These are phyloP conservation scores for Rhododendron kiyosumense DNA, from an alignment of 148 eudicot genomes.

Conservation along the genomic window DNA sequence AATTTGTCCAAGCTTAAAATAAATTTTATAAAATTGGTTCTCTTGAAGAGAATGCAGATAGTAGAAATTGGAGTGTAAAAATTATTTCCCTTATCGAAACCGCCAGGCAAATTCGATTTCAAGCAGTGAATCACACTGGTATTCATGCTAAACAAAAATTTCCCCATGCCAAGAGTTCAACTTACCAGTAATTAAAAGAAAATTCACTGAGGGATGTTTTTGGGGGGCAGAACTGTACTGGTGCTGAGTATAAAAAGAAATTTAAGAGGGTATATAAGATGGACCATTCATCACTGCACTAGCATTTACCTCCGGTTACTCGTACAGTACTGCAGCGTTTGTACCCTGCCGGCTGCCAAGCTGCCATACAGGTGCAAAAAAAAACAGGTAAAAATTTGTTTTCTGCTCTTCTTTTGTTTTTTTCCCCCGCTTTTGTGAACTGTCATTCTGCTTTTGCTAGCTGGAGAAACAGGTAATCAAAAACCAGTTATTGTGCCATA, in stretches of 20 bases:
- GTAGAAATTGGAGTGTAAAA: background rate
- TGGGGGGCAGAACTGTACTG: background rate
- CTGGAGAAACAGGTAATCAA: too few species aligned
- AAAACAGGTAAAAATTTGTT: too few species aligned
- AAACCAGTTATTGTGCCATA: background rate
- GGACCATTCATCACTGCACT: background rate
- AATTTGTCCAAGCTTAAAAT: too few species aligned
- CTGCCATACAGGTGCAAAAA: too few species aligned
- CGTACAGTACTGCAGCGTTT: background rate
- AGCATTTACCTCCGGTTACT: background rate
- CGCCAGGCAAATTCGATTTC: background rate
- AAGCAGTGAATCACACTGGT: background rate
- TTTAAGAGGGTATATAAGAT: background rate
- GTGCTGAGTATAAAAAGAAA: background rate
- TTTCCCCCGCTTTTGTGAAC: too few species aligned
- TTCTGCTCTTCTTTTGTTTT: too few species aligned
- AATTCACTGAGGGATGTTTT: background rate
- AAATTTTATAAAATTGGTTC: too few species aligned
- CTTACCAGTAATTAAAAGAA: background rate
- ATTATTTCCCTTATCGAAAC: background rate
- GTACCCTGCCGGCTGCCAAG: background rate
- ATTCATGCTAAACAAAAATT: background rate
- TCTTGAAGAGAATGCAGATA: background rate
- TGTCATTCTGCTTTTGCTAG: too few species aligned
- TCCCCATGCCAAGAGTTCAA: background rate